Conservation (phyloP, 306 rosid species). For the Potentilla sterilis region DNA sequence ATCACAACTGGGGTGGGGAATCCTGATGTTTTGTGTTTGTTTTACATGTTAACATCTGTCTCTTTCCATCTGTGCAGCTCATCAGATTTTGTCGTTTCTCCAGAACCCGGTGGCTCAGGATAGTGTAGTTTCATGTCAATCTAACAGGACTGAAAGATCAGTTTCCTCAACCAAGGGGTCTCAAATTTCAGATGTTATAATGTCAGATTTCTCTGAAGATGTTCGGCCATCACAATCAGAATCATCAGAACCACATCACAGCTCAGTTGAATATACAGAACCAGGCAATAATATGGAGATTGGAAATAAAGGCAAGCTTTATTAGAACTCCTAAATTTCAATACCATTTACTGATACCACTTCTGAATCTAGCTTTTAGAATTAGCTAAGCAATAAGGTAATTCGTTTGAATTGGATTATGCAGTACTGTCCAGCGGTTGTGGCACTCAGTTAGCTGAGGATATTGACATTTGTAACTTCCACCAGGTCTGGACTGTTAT, state of each 20-base stretch:
- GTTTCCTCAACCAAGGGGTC: slow-evolving; percentile 28
- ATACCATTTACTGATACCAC: not conserved
- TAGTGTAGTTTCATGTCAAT: slow-evolving; percentile 32
- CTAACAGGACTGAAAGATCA: slow-evolving; percentile 13
- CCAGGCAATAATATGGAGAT: slow-evolving; percentile 23
- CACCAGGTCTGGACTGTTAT: slow-evolving; percentile 49
- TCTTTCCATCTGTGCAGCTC: slow-evolving; percentile 49
- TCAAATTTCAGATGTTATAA: slow-evolving; percentile 24
- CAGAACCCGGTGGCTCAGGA: slow-evolving; percentile 47
- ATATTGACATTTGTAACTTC: slow-evolving; percentile 26
- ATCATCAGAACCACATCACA: slow-evolving; percentile 15
- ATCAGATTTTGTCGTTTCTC: slow-evolving; percentile 69
- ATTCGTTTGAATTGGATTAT: slow-evolving; percentile 28
- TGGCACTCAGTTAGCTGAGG: slow-evolving; percentile 28
- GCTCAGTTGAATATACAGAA: slow-evolving; percentile 26
- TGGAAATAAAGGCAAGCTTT: slow-evolving; percentile 44
- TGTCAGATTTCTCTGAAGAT: slow-evolving; percentile 36
- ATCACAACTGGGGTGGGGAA: not conserved
- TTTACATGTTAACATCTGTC: slow-evolving; percentile 15
- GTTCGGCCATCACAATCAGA: slow-evolving; percentile 15
- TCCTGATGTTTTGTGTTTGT: not conserved
- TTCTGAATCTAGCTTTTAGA: slow-evolving; percentile 1
- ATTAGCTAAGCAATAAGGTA: slow-evolving; percentile 1
- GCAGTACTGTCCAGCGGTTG: slow-evolving; percentile 40
- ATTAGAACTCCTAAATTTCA: slow-evolving; percentile 22